A percentile compares a stretch with the other conserved stretches of the same genome.
Evolutionary conservation across 176 grass and related monocot genomes (phyloP).

Genomic region (Cenchrus fungigraminus): DNA sequence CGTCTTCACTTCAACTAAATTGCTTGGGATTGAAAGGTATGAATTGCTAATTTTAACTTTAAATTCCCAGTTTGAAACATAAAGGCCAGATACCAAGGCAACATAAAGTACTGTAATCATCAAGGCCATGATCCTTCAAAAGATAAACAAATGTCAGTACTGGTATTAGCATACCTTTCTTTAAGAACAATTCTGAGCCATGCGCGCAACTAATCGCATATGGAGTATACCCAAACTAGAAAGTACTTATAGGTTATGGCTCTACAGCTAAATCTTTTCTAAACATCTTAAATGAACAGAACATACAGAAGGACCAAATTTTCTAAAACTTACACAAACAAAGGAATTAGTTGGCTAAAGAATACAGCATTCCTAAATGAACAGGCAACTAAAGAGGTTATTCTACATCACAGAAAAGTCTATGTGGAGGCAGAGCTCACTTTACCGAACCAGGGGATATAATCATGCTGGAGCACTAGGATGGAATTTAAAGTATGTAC

Average conservation of each 20-base stretch:
- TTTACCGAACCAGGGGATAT: neutral
- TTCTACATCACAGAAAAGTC: slow-evolving; percentile 13
- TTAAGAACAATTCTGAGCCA: slow-evolving; percentile 23
- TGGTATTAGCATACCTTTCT: neutral
- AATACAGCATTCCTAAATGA: neutral
- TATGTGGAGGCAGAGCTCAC: neutral
- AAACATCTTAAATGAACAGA: slow-evolving; percentile 8
- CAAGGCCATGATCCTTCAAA: slow-evolving; percentile 71
- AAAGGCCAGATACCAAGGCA: slow-evolving; percentile 74
- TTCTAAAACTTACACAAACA: neutral
- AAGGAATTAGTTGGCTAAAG: slow-evolving; percentile 25
- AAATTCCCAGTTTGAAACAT: slow-evolving; percentile 88
- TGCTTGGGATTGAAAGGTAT: slow-evolving; percentile 42
- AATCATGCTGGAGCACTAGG: neutral
- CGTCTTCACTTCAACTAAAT: slow-evolving; percentile 46
- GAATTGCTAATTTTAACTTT: slow-evolving; percentile 67
- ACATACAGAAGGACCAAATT: neutral
- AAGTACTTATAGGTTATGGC: neutral
- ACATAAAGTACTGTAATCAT: slow-evolving; percentile 68
- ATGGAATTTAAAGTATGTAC: slow-evolving; percentile 2
- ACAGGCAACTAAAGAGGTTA: neutral
- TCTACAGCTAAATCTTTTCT: neutral
- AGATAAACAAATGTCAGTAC: slow-evolving; percentile 41
- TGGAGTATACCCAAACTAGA: slow-evolving; percentile 2
- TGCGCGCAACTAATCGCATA: neutral